These are phyloP conservation scores for Salvia sclarea DNA, from an alignment of 305 asterid genomes.

Conservation along the genomic window DNA sequence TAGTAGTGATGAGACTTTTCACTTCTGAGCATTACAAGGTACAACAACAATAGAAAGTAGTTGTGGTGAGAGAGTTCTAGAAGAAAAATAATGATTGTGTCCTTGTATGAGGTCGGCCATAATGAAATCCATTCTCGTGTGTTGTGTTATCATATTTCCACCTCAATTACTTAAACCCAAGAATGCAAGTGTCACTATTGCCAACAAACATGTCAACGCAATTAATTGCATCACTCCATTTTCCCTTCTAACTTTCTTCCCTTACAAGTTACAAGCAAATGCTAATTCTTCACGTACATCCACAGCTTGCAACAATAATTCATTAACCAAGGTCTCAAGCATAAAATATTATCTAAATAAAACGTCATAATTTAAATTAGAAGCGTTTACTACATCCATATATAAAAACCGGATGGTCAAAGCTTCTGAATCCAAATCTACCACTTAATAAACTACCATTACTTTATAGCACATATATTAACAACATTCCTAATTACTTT, in stretches of 20 bases:
- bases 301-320: not conserved
- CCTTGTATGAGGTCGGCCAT: not conserved
- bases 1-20: too few relatives aligned
- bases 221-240: not conserved
- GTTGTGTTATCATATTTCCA: not conserved
- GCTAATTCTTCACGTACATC: not conserved
- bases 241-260: not conserved
- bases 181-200: not conserved
- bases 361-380: not conserved
- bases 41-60: too few relatives aligned
- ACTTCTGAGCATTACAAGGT: too few relatives aligned
- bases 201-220: not conserved
- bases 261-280: too few relatives aligned
- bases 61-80: too few relatives aligned
- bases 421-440: not conserved
- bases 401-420: slow-evolving; percentile 1
- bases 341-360: not conserved
- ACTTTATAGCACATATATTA: not conserved
- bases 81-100: too few relatives aligned
- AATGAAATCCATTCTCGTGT: not conserved
- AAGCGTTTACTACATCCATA: not conserved
- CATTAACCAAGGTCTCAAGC: not conserved
- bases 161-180: not conserved
- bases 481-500: not conserved
- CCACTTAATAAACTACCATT: not conserved